Base-by-base conservation (phyloP, 2,329 filamentous ascomycete species). In the Calonectria hongkongensis region DNA sequence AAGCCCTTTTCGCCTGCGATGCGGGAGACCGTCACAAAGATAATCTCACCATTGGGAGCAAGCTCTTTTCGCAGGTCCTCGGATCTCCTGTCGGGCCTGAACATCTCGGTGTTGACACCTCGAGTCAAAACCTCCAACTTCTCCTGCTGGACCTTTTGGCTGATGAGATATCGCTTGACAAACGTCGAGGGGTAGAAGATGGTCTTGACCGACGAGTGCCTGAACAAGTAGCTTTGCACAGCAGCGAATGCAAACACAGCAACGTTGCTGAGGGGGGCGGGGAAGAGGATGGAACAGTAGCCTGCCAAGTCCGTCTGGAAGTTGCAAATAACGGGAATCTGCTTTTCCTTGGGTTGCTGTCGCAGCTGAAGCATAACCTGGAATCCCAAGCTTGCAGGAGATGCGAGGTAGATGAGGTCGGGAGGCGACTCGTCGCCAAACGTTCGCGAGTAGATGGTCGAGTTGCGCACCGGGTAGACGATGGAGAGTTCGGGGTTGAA, bases 401-500 rank as follows among this genome's bases (percentile, higher is more conserved):
- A 93, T 2, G 92, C 92, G 15, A 94, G 85, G 78, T 94, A 94
- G 78, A 94, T 90, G 47, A 94, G 83, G 78, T 94, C 92, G 0
- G 92, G 92, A 3, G 85, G 84, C 1, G 78, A 74, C 68, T 84
- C 82, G 41, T 81, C 79, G 48, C 89, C 87, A 80, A 93, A 94
- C 0, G 92, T 92, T 56, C 87, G 86, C 6, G 85, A 84, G 81
- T 91, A 93, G 45, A 94, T 84, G 4, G 88, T 85, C 3, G 90
- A 91, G 39, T 94, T 87, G 27, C 91, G 89, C 69, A 94, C 92
- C 0, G 92, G 92, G 74, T 94, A 94, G 15, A 92, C 92, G 28
- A 94, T 89, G 10, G 92, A 93, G 56, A 94, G 86, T 76, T 94
- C 92, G 0, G 92, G 92, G 81, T 94, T 94, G 84, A 94, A 94